Evolutionary conservation across 2,329 filamentous ascomycete species (phyloP).

Genomic region (Ophiognomonia clavigignenti-juglandacearum): DNA sequence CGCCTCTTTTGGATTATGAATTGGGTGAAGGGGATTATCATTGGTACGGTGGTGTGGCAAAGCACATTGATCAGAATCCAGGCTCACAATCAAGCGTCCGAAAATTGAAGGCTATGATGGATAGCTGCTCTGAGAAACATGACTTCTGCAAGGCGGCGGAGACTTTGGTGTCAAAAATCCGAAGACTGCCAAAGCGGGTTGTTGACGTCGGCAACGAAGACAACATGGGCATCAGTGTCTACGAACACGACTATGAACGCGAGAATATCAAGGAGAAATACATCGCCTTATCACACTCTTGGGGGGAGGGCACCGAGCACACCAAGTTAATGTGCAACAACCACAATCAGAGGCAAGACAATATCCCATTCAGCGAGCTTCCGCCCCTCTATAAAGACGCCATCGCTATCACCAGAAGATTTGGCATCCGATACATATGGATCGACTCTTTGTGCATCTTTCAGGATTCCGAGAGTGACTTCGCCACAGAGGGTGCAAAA

Average conservation of each 20-base stretch:
- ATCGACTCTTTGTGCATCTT: background rate
- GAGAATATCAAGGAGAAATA: background rate
- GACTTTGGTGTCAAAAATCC: background rate
- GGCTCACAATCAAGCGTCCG: background rate
- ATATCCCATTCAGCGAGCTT: background rate
- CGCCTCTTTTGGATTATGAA: background rate
- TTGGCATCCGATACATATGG: background rate
- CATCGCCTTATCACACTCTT: background rate
- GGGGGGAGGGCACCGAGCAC: background rate
- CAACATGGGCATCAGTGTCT: background rate
- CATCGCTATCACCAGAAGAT: background rate
- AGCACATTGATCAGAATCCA: background rate
- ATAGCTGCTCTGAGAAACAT: background rate
- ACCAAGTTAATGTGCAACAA: background rate
- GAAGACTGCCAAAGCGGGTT: background rate
- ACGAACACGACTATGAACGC: background rate
- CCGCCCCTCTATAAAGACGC: background rate
- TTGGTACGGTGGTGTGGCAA: background rate
- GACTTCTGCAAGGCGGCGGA: background rate
- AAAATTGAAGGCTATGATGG: background rate
- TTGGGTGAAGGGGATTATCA: background rate
- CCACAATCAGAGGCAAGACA: background rate
- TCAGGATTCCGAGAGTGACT: background rate
- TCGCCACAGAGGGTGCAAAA: background rate
- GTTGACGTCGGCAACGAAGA: background rate